These are phyloP conservation scores for Eucalyptus globulus DNA, from an alignment of 345 rosid species.

Conservation along the genomic window DNA sequence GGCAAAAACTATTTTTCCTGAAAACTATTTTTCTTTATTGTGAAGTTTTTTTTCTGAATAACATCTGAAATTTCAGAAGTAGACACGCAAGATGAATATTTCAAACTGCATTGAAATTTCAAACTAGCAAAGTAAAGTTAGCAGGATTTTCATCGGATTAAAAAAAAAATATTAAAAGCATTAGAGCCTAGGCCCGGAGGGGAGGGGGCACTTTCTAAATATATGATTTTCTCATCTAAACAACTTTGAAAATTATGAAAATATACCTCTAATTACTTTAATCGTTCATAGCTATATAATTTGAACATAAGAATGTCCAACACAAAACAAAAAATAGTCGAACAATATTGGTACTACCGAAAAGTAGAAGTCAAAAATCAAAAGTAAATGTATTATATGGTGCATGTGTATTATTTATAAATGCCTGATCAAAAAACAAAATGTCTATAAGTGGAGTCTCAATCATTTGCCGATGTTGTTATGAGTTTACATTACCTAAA, in stretches of 20 bases:
- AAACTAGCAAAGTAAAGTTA: not conserved
- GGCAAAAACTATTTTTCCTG: not conserved
- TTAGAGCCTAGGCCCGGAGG: not conserved
- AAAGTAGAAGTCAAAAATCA: not conserved
- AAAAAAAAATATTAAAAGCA: not conserved
- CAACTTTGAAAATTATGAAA: not conserved
- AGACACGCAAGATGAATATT: not conserved
- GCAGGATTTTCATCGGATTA: not conserved
- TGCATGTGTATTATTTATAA: not conserved
- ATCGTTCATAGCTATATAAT: not conserved
- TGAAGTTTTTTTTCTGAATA: not conserved
- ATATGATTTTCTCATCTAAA: not conserved
- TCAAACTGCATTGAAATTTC: not conserved
- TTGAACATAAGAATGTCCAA: not conserved
- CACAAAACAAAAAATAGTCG: not conserved
- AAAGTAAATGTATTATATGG: not conserved
- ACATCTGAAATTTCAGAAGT: not conserved
- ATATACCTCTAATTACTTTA: not conserved
- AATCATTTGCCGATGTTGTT: not conserved
- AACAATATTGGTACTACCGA: not conserved
- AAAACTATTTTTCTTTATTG: not conserved
- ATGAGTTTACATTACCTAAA: not conserved
- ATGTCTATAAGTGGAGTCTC: not conserved
- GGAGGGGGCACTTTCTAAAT: not conserved
- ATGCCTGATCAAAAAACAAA: too few species aligned